Evolutionary conservation across 1,284 basidiomycete genomes (phyloP), one percentile per base, ranked within the genome.

Genomic region (Coniferiporia weirii): DNA sequence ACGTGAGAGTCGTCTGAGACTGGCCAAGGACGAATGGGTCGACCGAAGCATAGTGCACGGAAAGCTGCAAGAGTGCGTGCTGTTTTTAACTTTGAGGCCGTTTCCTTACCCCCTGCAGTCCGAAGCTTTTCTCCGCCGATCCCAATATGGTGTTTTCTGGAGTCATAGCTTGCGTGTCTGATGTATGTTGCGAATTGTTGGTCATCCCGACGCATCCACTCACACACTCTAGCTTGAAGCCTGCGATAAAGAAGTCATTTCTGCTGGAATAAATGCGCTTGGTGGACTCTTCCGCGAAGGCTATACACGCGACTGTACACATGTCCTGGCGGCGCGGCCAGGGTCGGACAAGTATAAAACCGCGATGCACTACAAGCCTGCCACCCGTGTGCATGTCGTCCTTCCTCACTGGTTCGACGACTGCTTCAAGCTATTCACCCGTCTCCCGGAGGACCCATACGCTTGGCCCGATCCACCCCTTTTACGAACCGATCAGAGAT

Each of bases 371-470:
- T 82, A 78, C 67, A 76, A 80, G 55, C 68, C 77, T 2, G 70
- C 76, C 58, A 84, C 82, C 0, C 71, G 73, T 15, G 79, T 91
- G 65, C 81, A 79, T 60, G 75, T 90, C 17, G 67, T 93, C 7
- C 76, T 89, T 0, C 90, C 90, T 0, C 89, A 91, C 64, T 93
- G 90, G 90, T 91, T 92, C 64, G 87, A 93, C 64, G 91, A 94
- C 63, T 81, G 81, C 10, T 79, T 92, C 44, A 77, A 83, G 20
- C 74, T 91, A 7, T 84, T 85, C 1, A 73, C 78, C 20, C 73
- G 79, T 10, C 74, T 91, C 1, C 75, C 81, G 8, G 82, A 84
- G 22, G 71, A 71, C 0, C 73, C 79, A 20, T 95, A 93, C 65
- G 77, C 84, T 61, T 95, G 91, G 82, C 90, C 91, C 0, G 78